Conservation (phyloP, 371 early-diverging fungal species). For the Mortierella sp. region DNA sequence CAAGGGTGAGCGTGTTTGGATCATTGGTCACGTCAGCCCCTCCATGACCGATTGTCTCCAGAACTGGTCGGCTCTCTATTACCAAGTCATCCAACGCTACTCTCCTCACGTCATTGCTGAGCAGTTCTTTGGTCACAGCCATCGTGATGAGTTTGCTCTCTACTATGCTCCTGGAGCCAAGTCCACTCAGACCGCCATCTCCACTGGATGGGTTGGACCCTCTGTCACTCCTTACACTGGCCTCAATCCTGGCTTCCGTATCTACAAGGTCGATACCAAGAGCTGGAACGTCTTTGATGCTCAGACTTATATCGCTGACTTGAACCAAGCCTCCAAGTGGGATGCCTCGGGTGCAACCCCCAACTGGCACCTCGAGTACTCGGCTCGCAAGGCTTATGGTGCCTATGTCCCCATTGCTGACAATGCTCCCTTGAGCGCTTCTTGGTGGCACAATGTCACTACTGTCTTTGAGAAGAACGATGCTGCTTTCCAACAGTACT, state of each 20-base stretch:
- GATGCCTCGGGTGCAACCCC: slow-evolving; percentile 21
- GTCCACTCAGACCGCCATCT: slow-evolving; percentile 57
- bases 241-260: slow-evolving; percentile 63
- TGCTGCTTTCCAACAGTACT: slow-evolving; percentile 58
- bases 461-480: slow-evolving; percentile 56
- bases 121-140: slow-evolving; percentile 71
- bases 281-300: slow-evolving; percentile 68
- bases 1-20: slow-evolving; percentile 64
- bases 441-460: slow-evolving; percentile 70
- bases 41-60: slow-evolving; percentile 63
- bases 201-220: slow-evolving; percentile 64
- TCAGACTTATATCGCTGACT: slow-evolving; percentile 63
- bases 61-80: slow-evolving; percentile 66
- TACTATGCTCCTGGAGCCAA: slow-evolving; percentile 57
- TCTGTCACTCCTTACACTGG: slow-evolving; percentile 62
- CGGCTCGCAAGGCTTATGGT: slow-evolving; percentile 61
- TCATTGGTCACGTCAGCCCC: slow-evolving; percentile 65
- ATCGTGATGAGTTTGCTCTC: slow-evolving; percentile 63
- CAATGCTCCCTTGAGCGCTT: slow-evolving; percentile 54
- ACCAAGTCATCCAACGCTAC: slow-evolving; percentile 66
- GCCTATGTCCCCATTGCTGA: slow-evolving; percentile 25
- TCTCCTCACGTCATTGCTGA: slow-evolving; percentile 66
- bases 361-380: slow-evolving; percentile 68
- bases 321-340: slow-evolving; percentile 57
- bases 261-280: slow-evolving; percentile 63